Evolutionary conservation across 1,284 basidiomycete species (phyloP).

Genomic region (Sanghuangporus baumii): DNA sequence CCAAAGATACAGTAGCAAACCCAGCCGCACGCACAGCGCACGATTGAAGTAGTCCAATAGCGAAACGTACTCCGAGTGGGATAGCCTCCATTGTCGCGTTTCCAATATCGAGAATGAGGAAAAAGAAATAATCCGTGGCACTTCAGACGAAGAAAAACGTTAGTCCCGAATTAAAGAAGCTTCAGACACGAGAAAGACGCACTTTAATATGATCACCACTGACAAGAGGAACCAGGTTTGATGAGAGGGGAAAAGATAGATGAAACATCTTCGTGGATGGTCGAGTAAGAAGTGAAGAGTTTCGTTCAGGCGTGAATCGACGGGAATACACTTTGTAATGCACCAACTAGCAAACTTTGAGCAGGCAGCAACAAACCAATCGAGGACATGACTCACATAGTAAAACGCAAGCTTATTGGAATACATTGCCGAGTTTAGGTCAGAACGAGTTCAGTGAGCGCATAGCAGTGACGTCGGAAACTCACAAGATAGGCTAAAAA

Average conservation of each 20-base stretch:
- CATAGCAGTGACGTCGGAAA: conserved; percentile 20
- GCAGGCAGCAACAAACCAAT: not conserved
- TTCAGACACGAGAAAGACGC: conserved; percentile 22
- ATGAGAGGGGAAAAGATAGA: conserved; percentile 92
- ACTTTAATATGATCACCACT: conserved; percentile 68
- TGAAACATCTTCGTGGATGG: conserved; percentile 93
- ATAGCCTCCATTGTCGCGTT: conserved; percentile 68
- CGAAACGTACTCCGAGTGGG: conserved; percentile 61
- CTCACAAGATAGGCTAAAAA: conserved; percentile 67
- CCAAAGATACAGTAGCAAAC: conserved; percentile 70
- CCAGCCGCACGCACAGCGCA: conserved; percentile 78
- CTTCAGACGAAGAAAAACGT: conserved; percentile 32
- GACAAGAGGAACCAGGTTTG: conserved; percentile 91
- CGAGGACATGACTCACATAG: conserved; percentile 14
- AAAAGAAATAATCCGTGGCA: conserved; percentile 80
- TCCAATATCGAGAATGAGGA: conserved; percentile 85
- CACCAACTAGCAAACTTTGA: conserved; percentile 53
- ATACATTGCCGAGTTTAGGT: not conserved
- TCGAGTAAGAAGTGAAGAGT: conserved; percentile 91
- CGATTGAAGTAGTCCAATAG: conserved; percentile 68
- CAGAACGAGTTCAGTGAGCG: conserved; percentile 20
- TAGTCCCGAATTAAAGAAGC: not conserved
- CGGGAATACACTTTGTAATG: conserved; percentile 58
- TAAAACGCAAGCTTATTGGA: conserved; percentile 16
- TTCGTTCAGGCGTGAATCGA: conserved; percentile 60